Evolutionary conservation across 169 alveolate species (phyloP), one percentile per base, ranked within the genome.

Genomic region (Eimeria brunetti): DNA sequence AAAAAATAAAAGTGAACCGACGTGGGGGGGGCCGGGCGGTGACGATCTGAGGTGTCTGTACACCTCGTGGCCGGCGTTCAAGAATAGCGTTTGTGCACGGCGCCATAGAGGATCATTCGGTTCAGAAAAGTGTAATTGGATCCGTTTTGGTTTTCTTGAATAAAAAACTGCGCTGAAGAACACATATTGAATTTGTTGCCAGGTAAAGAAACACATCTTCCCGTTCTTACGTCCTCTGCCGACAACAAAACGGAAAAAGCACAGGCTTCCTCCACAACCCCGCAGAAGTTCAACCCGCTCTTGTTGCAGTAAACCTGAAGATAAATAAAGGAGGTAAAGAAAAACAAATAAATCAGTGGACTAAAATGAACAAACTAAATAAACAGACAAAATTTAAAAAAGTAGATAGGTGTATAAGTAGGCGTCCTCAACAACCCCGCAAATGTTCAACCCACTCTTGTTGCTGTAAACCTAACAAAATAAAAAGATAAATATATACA

Each of bases 131-230:
- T 84, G 78, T 84, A 84, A 1, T 76, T n/a, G 58, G 78, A 2
- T 27, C 91, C 91, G n/a, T 51, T 33, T 84, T 56, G 76, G 36
- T 84, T 84, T 38, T 84, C 91, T 58, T 84, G 91, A 51, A 84
- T 33, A 58, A 84, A 84, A 49, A 84, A 30, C 75, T 84, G 91
- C 8, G 75, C 91, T 30, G 91, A 84, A 30, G 91, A 84, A n/a
- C 91, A 84, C 91, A 84, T 84, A 12, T 84, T 76, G 41, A 84
- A 84, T 38, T 84, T 84, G 91, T 78, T 84, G 18, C 91, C 91
- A 2, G 91, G 91, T 22, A 84, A n/a, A 22, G 91, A 53, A 33
- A 84, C 36, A 5, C 91, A 49, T 33, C 91, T 49, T 46, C 62
- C 91, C 18, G 44, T 12, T 56, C 30, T 22, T 12, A 84, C 75